phyloP scores from a whole-genome alignment of 2,329 filamentous ascomycete species.

The Cladophialophora yegresii region DNA sequence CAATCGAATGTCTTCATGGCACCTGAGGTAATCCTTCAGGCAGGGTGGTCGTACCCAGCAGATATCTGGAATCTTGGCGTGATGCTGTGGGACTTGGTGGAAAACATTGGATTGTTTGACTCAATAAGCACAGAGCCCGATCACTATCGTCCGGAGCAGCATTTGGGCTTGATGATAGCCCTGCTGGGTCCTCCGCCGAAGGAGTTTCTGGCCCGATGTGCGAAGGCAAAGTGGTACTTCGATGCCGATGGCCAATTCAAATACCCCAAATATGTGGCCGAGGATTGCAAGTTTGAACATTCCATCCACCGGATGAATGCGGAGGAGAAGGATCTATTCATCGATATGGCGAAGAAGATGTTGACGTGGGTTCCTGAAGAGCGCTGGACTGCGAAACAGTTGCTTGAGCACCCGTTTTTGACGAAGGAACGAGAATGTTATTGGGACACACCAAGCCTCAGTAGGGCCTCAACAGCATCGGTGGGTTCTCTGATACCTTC shows the following conservation, averaged over 20 bases:
- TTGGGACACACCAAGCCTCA: slow-evolving; percentile 23
- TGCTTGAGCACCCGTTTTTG: slow-evolving; percentile 44
- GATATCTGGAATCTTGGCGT: slow-evolving; percentile 50
- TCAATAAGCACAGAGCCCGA: slow-evolving; percentile 42
- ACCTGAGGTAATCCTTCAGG: slow-evolving; percentile 47
- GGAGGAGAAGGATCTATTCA: slow-evolving; percentile 40
- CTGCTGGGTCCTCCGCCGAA: slow-evolving; percentile 46
- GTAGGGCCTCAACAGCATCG: slow-evolving; percentile 29
- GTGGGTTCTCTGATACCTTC: slow-evolving; percentile 26
- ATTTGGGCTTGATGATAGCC: slow-evolving; percentile 50
- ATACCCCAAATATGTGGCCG: slow-evolving; percentile 29
- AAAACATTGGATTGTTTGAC: slow-evolving; percentile 44
- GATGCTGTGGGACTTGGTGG: slow-evolving; percentile 46
- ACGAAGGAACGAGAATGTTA: slow-evolving; percentile 30
- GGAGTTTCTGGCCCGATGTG: slow-evolving; percentile 41
- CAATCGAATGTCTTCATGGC: slow-evolving; percentile 49
- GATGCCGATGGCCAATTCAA: slow-evolving; percentile 33
- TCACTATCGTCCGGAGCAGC: slow-evolving; percentile 43
- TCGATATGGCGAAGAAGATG: slow-evolving; percentile 42
- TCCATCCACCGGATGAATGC: slow-evolving; percentile 37
- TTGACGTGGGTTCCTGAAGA: slow-evolving; percentile 43
- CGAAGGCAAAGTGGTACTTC: slow-evolving; percentile 40
- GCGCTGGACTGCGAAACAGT: slow-evolving; percentile 42
- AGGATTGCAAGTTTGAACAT: slow-evolving; percentile 29
- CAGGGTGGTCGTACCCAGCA: slow-evolving; percentile 43